phyloP scores from a whole-genome alignment of 495 filamentous ascomycete genomes.

The Neurospora sp. region DNA sequence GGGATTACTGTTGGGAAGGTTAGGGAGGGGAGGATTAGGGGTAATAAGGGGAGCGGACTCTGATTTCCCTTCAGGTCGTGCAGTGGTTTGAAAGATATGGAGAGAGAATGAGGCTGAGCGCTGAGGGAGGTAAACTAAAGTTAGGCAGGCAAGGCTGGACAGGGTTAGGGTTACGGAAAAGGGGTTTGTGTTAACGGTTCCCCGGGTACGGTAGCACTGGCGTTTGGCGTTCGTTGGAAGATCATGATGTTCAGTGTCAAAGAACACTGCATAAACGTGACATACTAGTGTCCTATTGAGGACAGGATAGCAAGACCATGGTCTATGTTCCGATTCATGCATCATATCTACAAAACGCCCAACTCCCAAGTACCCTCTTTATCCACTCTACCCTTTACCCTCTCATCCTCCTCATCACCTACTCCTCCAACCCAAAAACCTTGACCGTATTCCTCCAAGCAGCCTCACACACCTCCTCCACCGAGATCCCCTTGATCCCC shows the following conservation, averaged over 20 bases:
- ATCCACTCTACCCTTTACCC: too few relatives aligned
- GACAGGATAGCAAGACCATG: too few relatives aligned
- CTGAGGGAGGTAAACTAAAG: too few relatives aligned
- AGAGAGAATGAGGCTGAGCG: too few relatives aligned
- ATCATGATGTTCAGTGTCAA: background rate
- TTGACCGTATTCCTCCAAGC: constrained; percentile 74
- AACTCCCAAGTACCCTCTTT: too few relatives aligned
- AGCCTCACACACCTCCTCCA: constrained; percentile 77
- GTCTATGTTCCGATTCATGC: too few relatives aligned
- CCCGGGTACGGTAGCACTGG: background rate
- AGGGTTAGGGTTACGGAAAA: background rate
- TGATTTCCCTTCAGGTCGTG: too few relatives aligned
- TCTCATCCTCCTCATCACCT: background rate
- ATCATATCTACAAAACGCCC: too few relatives aligned
- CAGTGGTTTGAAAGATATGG: too few relatives aligned
- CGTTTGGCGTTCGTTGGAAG: background rate
- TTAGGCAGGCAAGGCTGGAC: background rate
- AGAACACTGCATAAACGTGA: too few relatives aligned
- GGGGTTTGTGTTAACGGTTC: background rate
- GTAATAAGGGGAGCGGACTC: constrained; percentile 37
- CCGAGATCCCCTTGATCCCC: constrained; percentile 62
- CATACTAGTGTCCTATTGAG: too few relatives aligned
- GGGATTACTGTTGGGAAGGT: constrained; percentile 64
- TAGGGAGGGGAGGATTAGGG: constrained; percentile 47
- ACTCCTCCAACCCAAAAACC: constrained; percentile 66